These are phyloP conservation scores for Vitis cinerea DNA, from an alignment of 164 flowering plant species.

Conservation along the genomic window DNA sequence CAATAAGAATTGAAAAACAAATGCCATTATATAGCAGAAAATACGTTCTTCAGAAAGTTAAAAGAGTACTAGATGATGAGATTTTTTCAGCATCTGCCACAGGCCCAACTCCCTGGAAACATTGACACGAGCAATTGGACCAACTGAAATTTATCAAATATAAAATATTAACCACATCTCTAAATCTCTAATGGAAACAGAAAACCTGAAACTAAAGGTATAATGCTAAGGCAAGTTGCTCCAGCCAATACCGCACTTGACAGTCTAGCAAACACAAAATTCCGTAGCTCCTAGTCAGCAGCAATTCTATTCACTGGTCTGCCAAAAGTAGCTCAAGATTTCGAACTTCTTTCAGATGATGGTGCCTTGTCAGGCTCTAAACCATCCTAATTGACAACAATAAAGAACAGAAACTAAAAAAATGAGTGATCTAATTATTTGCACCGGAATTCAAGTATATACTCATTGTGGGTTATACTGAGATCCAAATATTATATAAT, in stretches of 20 bases:
- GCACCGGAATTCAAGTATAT: neutral
- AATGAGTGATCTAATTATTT: neutral
- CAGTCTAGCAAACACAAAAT: neutral
- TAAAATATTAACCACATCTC: neutral
- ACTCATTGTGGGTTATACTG: too few species aligned
- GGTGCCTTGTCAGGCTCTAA: slow-evolving; percentile 66
- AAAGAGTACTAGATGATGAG: slow-evolving; percentile 55
- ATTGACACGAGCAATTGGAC: slow-evolving; percentile 1
- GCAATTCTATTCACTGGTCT: slow-evolving; percentile 75
- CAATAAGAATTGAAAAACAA: slow-evolving; percentile 1
- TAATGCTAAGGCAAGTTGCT: neutral
- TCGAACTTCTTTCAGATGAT: slow-evolving; percentile 61
- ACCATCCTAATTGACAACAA: slow-evolving; percentile 49
- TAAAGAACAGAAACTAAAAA: neutral
- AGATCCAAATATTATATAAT: too few species aligned
- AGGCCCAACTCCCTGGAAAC: slow-evolving; percentile 54
- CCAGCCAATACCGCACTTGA: neutral
- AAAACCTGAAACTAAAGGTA: neutral
- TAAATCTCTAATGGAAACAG: neutral
- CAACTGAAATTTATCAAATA: neutral
- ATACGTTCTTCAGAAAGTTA: neutral
- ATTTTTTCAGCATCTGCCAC: slow-evolving; percentile 60
- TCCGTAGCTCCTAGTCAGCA: slow-evolving; percentile 55
- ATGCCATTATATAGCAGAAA: neutral
- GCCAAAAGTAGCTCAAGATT: slow-evolving; percentile 69